Evolutionary conservation across 1,139 yeast genomes (phyloP).

Genomic region (Hansenula sp.): DNA sequence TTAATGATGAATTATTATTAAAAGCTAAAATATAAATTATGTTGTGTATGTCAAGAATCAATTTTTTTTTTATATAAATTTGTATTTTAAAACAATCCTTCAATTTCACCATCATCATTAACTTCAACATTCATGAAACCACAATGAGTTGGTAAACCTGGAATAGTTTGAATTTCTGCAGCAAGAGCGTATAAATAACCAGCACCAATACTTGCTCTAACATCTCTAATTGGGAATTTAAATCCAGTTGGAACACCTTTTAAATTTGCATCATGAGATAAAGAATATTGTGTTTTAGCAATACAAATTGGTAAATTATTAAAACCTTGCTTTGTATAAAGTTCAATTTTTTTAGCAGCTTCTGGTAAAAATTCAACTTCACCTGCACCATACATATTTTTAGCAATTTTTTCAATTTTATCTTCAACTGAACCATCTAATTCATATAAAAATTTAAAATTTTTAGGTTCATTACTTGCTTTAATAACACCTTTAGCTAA

Average conservation of each 20-base stretch:
- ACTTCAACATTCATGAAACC: conserved; percentile 98
- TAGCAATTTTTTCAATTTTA: conserved; percentile 79
- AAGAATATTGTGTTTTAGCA: conserved; percentile 96
- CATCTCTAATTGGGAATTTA: conserved; percentile 90
- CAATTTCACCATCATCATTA: conserved; percentile 88
- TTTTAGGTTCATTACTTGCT: conserved; percentile 55
- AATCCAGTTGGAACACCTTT: conserved; percentile 96
- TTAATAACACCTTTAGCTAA: conserved; percentile 82
- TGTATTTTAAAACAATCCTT: conserved; percentile 72
- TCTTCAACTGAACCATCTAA: conserved; percentile 70
- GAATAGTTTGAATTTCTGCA: conserved; percentile 95
- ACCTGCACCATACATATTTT: conserved; percentile 91
- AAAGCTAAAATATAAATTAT: neutral
- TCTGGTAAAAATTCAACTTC: conserved; percentile 82
- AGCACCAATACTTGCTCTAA: conserved; percentile 93
- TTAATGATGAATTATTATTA: conserved; percentile 10
- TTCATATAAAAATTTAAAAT: conserved; percentile 72
- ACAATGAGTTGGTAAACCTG: conserved; percentile 94
- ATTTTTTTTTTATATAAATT: neutral
- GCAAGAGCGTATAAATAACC: conserved; percentile 96
- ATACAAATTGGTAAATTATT: conserved; percentile 92
- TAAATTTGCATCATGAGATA: conserved; percentile 88
- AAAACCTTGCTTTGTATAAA: conserved; percentile 86
- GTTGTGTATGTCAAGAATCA: too few relatives aligned
- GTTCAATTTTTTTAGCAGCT: conserved; percentile 79